Conservation (phyloP, 192 early-diverging fungal species). For the Phlyctochytrium planicorne region DNA sequence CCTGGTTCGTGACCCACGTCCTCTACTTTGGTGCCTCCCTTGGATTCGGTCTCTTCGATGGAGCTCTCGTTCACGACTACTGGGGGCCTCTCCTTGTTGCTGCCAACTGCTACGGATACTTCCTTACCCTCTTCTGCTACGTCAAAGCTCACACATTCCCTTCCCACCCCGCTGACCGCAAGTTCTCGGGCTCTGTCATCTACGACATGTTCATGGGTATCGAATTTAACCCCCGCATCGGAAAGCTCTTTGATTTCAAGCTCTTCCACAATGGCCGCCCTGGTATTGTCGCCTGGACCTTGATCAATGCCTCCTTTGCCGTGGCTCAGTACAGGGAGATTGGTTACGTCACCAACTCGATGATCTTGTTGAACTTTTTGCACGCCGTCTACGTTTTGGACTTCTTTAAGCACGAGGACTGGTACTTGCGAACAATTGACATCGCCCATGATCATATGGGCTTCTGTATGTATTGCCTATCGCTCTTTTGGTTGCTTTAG, state of each 20-base stretch:
- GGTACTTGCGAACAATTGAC: constrained; percentile 83
- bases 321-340: constrained; percentile 72
- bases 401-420: constrained; percentile 83
- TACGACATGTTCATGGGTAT: constrained; percentile 82
- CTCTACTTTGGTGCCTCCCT: constrained; percentile 65
- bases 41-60: constrained; percentile 60
- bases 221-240: constrained; percentile 79
- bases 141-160: constrained; percentile 71
- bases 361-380: constrained; percentile 72
- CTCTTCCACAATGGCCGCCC: constrained; percentile 82
- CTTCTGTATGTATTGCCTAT: constrained; percentile 49
- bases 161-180: constrained; percentile 73
- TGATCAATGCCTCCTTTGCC: constrained; percentile 76
- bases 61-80: constrained; percentile 72
- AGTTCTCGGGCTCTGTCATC: constrained; percentile 69
- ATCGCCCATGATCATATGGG: constrained; percentile 86
- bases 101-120: constrained; percentile 76
- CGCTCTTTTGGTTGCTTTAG: neutral
- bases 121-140: constrained; percentile 69
- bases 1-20: constrained; percentile 59
- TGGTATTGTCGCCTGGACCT: constrained; percentile 83
- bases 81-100: constrained; percentile 71
- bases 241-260: constrained; percentile 77
- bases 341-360: constrained; percentile 77
- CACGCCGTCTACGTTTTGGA: constrained; percentile 75